A percentile compares a stretch with the other conserved stretches of the same genome.
These are phyloP conservation scores for Cercospora citrullina DNA, from an alignment of 2,329 filamentous ascomycete species.

Conservation along the genomic window DNA sequence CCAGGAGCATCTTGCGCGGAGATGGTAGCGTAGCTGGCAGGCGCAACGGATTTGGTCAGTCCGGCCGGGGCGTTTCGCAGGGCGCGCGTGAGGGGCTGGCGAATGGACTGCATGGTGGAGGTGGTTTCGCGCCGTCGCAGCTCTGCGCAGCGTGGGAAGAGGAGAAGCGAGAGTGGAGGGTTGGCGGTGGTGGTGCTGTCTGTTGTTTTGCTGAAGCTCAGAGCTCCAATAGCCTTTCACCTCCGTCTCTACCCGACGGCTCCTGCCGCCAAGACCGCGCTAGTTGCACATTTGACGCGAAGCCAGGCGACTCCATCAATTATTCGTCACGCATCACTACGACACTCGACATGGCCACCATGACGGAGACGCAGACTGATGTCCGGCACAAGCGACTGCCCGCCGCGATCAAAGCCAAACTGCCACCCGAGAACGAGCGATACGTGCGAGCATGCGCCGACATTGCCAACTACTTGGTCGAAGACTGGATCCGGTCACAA, in stretches of 20 bases:
- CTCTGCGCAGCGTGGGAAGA: slow-evolving; percentile 16
- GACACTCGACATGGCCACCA: slow-evolving; percentile 58
- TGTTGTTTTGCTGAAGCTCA: slow-evolving; percentile 6
- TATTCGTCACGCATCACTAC: not conserved
- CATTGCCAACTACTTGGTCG: slow-evolving; percentile 88
- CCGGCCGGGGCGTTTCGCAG: slow-evolving; percentile 60
- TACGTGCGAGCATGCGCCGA: slow-evolving; percentile 94
- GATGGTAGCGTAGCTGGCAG: slow-evolving; percentile 73
- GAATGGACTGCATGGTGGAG: slow-evolving; percentile 78
- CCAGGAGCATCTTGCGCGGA: slow-evolving; percentile 47
- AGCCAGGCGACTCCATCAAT: not conserved
- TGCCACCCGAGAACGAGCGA: slow-evolving; percentile 90
- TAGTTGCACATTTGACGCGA: not conserved
- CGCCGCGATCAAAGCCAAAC: slow-evolving; percentile 53
- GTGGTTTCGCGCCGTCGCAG: slow-evolving; percentile 13
- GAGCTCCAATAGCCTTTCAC: slow-evolving; percentile 6
- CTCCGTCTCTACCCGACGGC: slow-evolving; percentile 2
- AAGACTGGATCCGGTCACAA: slow-evolving; percentile 82
- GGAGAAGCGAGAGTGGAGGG: slow-evolving; percentile 1
- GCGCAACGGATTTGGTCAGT: slow-evolving; percentile 46
- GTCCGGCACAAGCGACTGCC: slow-evolving; percentile 60
- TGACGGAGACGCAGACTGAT: slow-evolving; percentile 55
- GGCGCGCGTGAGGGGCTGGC: slow-evolving; percentile 70
- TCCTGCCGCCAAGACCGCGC: not conserved
- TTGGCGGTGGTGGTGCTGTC: not conserved